These are phyloP conservation scores for Ceratocystis eucalypticola DNA, from an alignment of 2,329 filamentous ascomycete species.

Conservation along the genomic window DNA sequence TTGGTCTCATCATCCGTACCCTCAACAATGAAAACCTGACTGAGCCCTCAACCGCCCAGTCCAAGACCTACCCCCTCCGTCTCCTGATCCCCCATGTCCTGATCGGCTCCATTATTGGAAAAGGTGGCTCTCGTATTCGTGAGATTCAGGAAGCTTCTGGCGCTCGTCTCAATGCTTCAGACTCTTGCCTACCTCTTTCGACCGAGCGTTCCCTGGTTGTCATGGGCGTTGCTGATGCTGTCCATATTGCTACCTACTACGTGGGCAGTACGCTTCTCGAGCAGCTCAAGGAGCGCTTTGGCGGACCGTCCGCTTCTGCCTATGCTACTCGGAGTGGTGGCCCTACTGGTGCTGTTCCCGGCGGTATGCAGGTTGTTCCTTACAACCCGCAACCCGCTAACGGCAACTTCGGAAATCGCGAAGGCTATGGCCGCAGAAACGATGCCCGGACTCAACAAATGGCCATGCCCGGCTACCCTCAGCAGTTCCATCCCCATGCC, in stretches of 20 bases:
- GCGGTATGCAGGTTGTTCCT: conserved; percentile 97
- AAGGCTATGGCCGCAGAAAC: conserved; percentile 65
- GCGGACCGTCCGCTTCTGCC: conserved; percentile 89
- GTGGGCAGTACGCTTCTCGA: conserved; percentile 95
- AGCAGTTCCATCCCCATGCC: conserved; percentile 54
- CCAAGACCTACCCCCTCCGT: conserved; percentile 92
- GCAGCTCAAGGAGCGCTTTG: conserved; percentile 92
- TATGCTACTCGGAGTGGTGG: conserved; percentile 92
- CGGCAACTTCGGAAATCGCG: conserved; percentile 81
- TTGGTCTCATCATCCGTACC: conserved; percentile 94
- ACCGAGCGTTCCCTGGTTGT: conserved; percentile 97
- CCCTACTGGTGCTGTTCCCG: conserved; percentile 83
- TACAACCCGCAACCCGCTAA: conserved; percentile 79
- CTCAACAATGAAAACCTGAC: conserved; percentile 92
- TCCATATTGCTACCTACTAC: conserved; percentile 98
- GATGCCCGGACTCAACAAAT: conserved; percentile 61
- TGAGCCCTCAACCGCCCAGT: conserved; percentile 76
- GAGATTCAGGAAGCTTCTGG: conserved; percentile 98
- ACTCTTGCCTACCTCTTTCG: conserved; percentile 84
- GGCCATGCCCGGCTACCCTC: conserved; percentile 59
- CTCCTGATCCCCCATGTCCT: conserved; percentile 92
- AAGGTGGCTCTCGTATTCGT: conserved; percentile 86
- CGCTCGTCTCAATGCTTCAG: conserved; percentile 89
- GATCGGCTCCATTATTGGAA: conserved; percentile 97
- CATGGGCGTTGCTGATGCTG: conserved; percentile 91